phyloP scores from a whole-genome alignment of 495 filamentous ascomycete genomes.

The Halenospora varia region DNA sequence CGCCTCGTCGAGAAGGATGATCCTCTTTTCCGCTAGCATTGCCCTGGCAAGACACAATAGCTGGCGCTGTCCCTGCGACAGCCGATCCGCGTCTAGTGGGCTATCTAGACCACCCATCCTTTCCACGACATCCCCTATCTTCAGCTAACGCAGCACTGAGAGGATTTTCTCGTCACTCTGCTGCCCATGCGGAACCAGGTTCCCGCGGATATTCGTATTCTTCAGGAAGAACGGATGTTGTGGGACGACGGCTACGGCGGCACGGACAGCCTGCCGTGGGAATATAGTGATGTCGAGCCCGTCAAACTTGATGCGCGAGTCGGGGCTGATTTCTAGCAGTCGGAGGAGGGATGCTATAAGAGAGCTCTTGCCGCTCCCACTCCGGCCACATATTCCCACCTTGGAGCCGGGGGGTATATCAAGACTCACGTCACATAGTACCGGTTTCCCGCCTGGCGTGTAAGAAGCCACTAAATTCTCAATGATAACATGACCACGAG shows the following conservation, averaged over 20 bases:
- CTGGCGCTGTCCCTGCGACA: conserved; percentile 41
- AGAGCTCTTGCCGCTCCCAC: conserved; percentile 42
- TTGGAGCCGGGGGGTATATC: conserved; percentile 20
- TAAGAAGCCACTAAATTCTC: conserved; percentile 26
- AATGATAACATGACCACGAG: conserved; percentile 22
- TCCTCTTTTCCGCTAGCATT: conserved; percentile 21
- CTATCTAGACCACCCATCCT: background rate
- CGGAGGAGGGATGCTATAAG: conserved; percentile 36
- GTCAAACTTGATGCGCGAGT: conserved; percentile 11
- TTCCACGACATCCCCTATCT: background rate
- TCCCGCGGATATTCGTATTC: background rate
- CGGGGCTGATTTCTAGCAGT: conserved; percentile 32
- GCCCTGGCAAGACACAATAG: conserved; percentile 43
- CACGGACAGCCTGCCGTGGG: background rate
- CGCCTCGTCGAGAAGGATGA: conserved; percentile 43
- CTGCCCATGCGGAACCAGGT: background rate
- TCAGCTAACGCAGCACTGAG: background rate
- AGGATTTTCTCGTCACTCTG: background rate
- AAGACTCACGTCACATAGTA: conserved; percentile 8
- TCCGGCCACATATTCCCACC: conserved; percentile 42
- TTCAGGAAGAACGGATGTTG: background rate
- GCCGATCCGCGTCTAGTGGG: background rate
- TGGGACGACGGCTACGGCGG: background rate
- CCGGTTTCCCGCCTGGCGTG: background rate
- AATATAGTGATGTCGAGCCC: background rate